These are phyloP conservation scores for Endoconidiophora polonica DNA, from an alignment of 2,329 filamentous ascomycete genomes.

Conservation along the genomic window DNA sequence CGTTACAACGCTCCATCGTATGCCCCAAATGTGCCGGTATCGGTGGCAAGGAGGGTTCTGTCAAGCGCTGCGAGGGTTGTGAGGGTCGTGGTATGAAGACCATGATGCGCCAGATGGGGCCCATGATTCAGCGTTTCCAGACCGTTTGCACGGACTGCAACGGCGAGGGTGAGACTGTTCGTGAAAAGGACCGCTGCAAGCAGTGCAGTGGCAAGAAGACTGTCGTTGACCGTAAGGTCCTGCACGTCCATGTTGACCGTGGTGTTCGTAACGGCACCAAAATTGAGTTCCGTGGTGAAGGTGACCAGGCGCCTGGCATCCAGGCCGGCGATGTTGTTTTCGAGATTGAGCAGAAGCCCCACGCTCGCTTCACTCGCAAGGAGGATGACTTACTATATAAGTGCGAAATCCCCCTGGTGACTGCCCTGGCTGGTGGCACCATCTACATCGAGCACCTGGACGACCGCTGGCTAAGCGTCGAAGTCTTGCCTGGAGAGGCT, in stretches of 20 bases:
- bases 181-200: conserved; percentile 97
- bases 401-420: conserved; percentile 88
- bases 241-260: conserved; percentile 93
- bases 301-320: conserved; percentile 86
- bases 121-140: conserved; percentile 99
- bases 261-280: conserved; percentile 89
- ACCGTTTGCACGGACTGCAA: conserved; percentile 97
- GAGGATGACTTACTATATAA: conserved; percentile 93
- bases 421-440: conserved; percentile 77
- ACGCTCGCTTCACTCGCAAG: conserved; percentile 83
- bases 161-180: conserved; percentile 91
- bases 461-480: conserved; percentile 87
- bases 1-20: conserved; percentile 92
- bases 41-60: conserved; percentile 94
- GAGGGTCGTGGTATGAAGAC: conserved; percentile 97
- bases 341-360: conserved; percentile 99
- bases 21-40: conserved; percentile 87
- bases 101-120: conserved; percentile 99
- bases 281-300: conserved; percentile 92
- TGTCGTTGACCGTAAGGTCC: conserved; percentile 87
- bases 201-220: conserved; percentile 96
- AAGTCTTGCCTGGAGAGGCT: conserved; percentile 85
- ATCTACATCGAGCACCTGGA: conserved; percentile 94
- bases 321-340: conserved; percentile 94
- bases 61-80: conserved; percentile 80